Percentiles rank a stretch among this genome's conserved stretches.
Evolutionary conservation across 805 yeast species (phyloP).

Genomic region (Zygoascus tannicola): DNA sequence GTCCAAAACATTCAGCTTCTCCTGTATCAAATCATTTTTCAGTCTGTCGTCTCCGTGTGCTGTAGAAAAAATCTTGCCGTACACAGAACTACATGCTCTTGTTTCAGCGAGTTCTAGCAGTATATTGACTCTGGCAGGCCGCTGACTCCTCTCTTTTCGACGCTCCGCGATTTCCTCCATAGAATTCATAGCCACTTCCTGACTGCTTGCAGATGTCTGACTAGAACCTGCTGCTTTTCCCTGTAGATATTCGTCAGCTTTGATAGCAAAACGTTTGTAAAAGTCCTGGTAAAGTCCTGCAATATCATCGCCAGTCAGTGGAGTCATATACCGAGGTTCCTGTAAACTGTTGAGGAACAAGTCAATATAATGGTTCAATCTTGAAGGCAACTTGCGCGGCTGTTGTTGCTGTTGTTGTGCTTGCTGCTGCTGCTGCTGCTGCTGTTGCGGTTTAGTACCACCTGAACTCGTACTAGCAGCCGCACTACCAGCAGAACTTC

Average conservation of each 20-base stretch:
- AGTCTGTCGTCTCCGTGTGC: slow-evolving; percentile 22
- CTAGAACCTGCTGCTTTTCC: slow-evolving; percentile 6
- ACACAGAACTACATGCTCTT: slow-evolving; percentile 28
- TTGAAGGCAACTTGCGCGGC: slow-evolving; percentile 11
- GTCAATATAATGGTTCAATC: slow-evolving; percentile 13
- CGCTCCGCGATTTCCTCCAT: slow-evolving; percentile 26
- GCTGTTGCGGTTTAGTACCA: background rate
- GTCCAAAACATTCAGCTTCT: slow-evolving; percentile 23
- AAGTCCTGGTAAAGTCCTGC: slow-evolving; percentile 33
- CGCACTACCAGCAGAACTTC: background rate
- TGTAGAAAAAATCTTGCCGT: slow-evolving; percentile 28
- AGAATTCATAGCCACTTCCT: slow-evolving; percentile 28
- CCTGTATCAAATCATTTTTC: slow-evolving; percentile 18
- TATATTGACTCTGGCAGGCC: slow-evolving; percentile 19
- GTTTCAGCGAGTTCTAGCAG: slow-evolving; percentile 30
- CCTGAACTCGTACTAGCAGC: background rate
- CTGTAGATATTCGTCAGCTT: slow-evolving; percentile 21
- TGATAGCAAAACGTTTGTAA: slow-evolving; percentile 24
- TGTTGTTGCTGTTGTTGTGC: background rate
- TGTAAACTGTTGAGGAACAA: slow-evolving; percentile 24
- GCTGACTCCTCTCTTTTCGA: slow-evolving; percentile 21
- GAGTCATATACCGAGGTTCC: slow-evolving; percentile 31
- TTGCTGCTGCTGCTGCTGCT: background rate
- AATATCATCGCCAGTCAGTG: slow-evolving; percentile 31
- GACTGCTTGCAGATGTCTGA: slow-evolving; percentile 6